Evolutionary conservation across 169 alveolate genomes (phyloP), one percentile per base, ranked within the genome.

Genomic region (Toxoplasma gondii): DNA sequence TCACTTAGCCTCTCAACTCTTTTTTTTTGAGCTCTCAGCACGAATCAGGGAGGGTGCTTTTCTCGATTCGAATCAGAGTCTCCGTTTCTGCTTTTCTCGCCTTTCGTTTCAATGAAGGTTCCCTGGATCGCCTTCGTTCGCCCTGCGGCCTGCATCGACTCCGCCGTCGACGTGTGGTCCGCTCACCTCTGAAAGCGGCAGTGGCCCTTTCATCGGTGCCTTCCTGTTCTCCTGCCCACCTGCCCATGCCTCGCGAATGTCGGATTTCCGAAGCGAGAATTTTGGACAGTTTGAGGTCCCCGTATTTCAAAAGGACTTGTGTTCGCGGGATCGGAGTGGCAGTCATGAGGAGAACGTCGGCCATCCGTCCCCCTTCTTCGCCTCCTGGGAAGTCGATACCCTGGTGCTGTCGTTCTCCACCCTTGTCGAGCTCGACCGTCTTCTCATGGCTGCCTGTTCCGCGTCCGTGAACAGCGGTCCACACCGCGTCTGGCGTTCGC

Each of bases 281-380:
- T n/a, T 38, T 19, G 38, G 91, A 80, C 34, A 78, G 81, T 67
- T 53, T n/a, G 78, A 92, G 91, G 70, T 80, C 91, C 5, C 94
- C 94, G 45, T 80, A 92, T 36, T 38, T 90, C 16, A 44, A 34
- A 64, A 92, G 36, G 17, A 92, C 70, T 64, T 78, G 91, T 27
- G 94, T 92, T n/a, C 94, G 91, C 1, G 94, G 94, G 43, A 92
- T 92, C 34, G 94, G 94, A 29, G 94, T 92, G 10, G 94, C 94
- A 0, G 91, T 80, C 83, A 92, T 39, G 43, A 92, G 94, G 4
- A 92, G 91, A 34, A 84, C 83, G 54, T 92, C 94, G 27, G 93
- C 93, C 27, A n/a, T 64, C n/a, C 93, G 84, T 7, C 93, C 93
- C 22, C 78, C 44, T 10, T 78, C 74, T 16, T 22, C 74, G 74